Conservation (phyloP, 306 rosid genomes). For the Calophaca sinica region DNA sequence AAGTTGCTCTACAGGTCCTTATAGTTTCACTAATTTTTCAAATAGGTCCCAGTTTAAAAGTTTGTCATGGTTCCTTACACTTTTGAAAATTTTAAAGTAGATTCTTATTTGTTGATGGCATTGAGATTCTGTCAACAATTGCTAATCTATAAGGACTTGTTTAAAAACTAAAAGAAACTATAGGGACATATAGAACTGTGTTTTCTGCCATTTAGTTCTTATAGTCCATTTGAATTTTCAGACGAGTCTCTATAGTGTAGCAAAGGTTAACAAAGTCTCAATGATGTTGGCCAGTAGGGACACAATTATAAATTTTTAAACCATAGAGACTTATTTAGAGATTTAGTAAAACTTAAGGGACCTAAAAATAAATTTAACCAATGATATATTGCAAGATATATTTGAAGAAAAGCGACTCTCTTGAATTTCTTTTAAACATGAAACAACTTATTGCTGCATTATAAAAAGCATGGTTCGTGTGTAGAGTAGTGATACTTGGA, state of each 20-base stretch:
- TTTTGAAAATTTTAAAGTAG: not conserved
- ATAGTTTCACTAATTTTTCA: conserved; percentile 4
- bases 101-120: not conserved
- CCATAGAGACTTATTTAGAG: not conserved
- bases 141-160: not conserved
- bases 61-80: not conserved
- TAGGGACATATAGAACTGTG: not conserved
- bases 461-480: conserved; percentile 5
- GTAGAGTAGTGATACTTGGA: conserved; percentile 6
- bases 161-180: not conserved
- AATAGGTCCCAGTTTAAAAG: not conserved
- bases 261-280: not conserved
- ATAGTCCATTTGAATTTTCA: not conserved
- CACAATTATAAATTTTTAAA: not conserved
- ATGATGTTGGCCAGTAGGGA: not conserved
- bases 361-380: not conserved
- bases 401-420: conserved; percentile 5
- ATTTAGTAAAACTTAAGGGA: not conserved
- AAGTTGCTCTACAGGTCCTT: not conserved
- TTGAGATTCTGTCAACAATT: not conserved
- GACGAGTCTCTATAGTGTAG: not conserved
- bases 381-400: not conserved
- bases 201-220: not conserved
- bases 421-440: not conserved
- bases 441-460: not conserved